Base-by-base conservation (phyloP, 2,329 filamentous ascomycete species). In the Ceratocystis ficicola region DNA sequence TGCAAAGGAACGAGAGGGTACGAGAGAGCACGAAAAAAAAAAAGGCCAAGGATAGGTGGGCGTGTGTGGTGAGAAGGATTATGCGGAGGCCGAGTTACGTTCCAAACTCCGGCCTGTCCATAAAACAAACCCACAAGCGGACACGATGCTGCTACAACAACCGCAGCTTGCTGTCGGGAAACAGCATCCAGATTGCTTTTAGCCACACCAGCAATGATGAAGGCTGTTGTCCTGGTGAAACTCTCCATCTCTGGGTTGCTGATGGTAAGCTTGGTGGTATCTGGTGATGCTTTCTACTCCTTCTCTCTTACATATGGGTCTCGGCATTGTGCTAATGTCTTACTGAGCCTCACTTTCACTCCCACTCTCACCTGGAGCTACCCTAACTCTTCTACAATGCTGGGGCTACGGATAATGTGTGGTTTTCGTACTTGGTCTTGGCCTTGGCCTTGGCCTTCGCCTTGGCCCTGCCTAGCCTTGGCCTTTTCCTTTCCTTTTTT, bases 261-360 rank as follows among this genome's bases (percentile, higher is more conserved):
- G 46, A 17, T 48, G 44, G 44, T 48, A 48, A 48, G 46, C n/a
- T 20, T 8, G 46, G n/a, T 22, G 46, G 46, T 22, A 50, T 36
- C 46, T 50, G 22, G 46, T 50, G n/a, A 50, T 50, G 46, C 46
- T 50, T 50, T 36, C 10, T 12, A 36, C 32, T 36, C 32, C 46
- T 50, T 50, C 46, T 50, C 46, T 50, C n/a, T 50, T 50, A 50
- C 25, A 50, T n/a, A 50, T 25, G 46, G 20, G 46, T 50, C 20
- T 50, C 46, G 46, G 46, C 46, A 36, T 50, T 50, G 46, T 50
- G 46, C 20, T 50, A 50, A 50, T 50, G 46, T 50, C 46, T 50
- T 50, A 50, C 46, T 50, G 46, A 50, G 46, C 46, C 46, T 50
- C 46, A 50, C 32, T 36, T 12, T 36, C 32, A 36, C 32, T 36